phyloP scores from a whole-genome alignment of 495 filamentous ascomycete genomes.

The Beverwykella pulmonaria region DNA sequence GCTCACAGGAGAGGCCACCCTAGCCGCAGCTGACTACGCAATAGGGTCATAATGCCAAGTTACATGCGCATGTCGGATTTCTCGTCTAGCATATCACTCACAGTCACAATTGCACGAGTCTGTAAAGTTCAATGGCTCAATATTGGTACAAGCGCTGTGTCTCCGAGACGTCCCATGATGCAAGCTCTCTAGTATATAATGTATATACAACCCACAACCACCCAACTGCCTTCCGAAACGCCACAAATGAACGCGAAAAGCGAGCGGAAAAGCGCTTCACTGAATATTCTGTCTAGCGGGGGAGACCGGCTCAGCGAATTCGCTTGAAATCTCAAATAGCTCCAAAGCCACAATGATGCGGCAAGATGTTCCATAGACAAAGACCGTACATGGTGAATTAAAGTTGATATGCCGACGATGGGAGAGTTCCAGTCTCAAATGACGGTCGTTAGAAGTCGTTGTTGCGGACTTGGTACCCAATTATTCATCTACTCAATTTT shows the following conservation, averaged over 20 bases:
- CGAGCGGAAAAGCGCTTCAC: neutral
- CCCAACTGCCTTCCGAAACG: neutral
- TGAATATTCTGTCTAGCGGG: neutral
- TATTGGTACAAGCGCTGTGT: constrained; percentile 31
- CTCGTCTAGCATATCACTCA: neutral
- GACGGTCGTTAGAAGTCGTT: constrained; percentile 17
- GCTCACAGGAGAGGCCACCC: constrained; percentile 16
- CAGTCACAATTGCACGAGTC: neutral
- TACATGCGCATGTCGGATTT: neutral
- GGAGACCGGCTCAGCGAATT: constrained; percentile 7
- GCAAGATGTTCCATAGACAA: neutral
- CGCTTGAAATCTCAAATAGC: neutral
- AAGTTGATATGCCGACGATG: neutral
- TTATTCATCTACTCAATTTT: neutral
- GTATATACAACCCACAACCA: constrained; percentile 20
- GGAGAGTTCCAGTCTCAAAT: neutral
- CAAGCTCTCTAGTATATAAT: constrained; percentile 5
- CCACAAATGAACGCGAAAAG: neutral
- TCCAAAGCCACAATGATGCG: constrained; percentile 2
- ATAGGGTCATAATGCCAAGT: neutral
- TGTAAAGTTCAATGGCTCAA: neutral
- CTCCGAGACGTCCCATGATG: neutral
- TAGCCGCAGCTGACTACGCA: constrained; percentile 5
- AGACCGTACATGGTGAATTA: constrained; percentile 2
- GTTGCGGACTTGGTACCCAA: constrained; percentile 3